Evolutionary conservation across 805 yeast genomes (phyloP).

Genomic region (Kuraishia capsulata): DNA sequence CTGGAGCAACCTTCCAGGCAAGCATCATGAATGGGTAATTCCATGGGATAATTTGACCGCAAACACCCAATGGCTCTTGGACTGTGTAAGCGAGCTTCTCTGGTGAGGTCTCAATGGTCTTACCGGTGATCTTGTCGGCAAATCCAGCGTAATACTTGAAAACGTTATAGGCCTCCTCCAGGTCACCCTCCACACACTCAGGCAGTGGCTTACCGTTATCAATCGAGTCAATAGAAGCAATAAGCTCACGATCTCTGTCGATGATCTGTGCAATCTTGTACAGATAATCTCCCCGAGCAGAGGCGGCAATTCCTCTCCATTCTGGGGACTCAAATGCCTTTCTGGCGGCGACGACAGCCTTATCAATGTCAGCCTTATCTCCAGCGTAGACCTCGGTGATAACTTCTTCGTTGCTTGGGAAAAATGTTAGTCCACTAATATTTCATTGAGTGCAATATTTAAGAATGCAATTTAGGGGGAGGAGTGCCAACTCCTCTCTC

Average conservation of each 20-base stretch:
- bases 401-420: conserved; percentile 44
- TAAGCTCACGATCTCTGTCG: conserved; percentile 36
- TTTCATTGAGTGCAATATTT: background rate
- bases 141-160: conserved; percentile 69
- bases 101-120: conserved; percentile 43
- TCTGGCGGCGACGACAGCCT: conserved; percentile 60
- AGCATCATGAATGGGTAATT: conserved; percentile 74
- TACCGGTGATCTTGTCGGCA: conserved; percentile 70
- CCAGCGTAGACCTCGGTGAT: conserved; percentile 53
- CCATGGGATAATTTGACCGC: conserved; percentile 81
- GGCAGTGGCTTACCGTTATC: conserved; percentile 52
- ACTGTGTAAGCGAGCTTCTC: conserved; percentile 43
- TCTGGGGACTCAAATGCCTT: conserved; percentile 39
- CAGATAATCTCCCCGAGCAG: conserved; percentile 41
- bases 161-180: conserved; percentile 23
- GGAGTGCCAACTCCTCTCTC: background rate
- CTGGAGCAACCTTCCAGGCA: conserved; percentile 74
- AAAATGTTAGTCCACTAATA: conserved; percentile 11
- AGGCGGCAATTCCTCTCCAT: conserved; percentile 42
- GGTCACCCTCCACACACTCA: conserved; percentile 32
- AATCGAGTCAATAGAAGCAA: conserved; percentile 46
- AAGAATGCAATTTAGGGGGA: no score
- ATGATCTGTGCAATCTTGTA: conserved; percentile 35
- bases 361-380: conserved; percentile 48
- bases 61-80: conserved; percentile 60